Conservation (phyloP, 306 rosid species). For the Potentilla sterilis region DNA sequence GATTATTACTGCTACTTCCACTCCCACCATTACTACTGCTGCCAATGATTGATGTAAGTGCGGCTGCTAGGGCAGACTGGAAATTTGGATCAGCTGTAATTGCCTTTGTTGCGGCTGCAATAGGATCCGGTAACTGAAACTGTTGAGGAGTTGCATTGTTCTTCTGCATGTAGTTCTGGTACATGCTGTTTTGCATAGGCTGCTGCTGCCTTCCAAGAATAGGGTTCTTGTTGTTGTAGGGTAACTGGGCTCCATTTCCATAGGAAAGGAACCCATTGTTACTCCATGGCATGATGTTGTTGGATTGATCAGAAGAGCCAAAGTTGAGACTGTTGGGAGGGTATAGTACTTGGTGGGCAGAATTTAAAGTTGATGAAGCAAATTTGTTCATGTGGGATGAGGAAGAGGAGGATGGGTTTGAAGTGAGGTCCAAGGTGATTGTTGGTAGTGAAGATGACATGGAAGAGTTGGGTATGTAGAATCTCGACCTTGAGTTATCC, state of each 20-base stretch:
- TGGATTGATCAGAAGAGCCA: constrained; percentile 44
- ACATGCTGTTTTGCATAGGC: constrained; percentile 32
- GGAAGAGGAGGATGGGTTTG: constrained; percentile 46
- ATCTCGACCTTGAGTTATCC: constrained; percentile 39
- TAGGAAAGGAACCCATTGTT: constrained; percentile 48
- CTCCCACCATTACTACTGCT: constrained; percentile 12
- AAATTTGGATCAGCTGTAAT: constrained; percentile 80
- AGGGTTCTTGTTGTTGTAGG: constrained; percentile 38
- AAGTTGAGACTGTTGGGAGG: constrained; percentile 55
- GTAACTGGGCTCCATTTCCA: constrained; percentile 23
- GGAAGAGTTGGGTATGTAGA: constrained; percentile 62
- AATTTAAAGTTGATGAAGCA: constrained; percentile 30
- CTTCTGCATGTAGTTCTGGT: constrained; percentile 49
- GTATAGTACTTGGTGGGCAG: constrained; percentile 43
- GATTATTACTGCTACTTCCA: constrained; percentile 19
- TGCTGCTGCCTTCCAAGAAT: constrained; percentile 42
- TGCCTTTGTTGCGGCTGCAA: constrained; percentile 90
- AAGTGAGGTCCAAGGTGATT: constrained; percentile 86
- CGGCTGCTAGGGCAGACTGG: constrained; percentile 82
- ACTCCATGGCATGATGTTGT: constrained; percentile 46
- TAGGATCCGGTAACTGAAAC: constrained; percentile 37
- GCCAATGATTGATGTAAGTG: constrained; percentile 67
- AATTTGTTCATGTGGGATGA: constrained; percentile 44
- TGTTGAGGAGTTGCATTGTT: constrained; percentile 16
- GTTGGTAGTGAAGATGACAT: constrained; percentile 70